Evolutionary conservation across 805 yeast species (phyloP).

Genomic region (Helenozyma baotianmanensis): DNA sequence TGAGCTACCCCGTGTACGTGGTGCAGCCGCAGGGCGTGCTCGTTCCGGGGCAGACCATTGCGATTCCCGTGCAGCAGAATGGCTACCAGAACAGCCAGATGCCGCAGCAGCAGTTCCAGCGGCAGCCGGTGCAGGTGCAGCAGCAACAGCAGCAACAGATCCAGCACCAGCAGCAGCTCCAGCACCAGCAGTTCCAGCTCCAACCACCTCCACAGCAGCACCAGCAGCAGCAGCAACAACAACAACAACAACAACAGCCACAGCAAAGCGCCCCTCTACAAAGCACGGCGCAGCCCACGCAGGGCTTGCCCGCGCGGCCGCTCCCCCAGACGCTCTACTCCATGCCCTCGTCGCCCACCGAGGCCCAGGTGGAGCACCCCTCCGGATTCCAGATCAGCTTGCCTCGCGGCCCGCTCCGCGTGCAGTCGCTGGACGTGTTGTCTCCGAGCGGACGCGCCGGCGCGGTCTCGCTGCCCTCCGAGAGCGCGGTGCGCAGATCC

Average conservation of each 20-base stretch:
- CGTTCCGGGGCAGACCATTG: conserved; percentile 8
- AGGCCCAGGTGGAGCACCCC: too few relatives aligned
- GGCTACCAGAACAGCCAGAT: neutral
- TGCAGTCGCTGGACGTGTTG: conserved; percentile 15
- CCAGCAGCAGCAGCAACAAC: neutral
- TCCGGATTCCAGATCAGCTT: conserved; percentile 1
- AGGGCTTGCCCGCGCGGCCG: too few relatives aligned
- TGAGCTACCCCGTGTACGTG: conserved; percentile 34
- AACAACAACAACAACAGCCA: neutral
- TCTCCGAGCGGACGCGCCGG: conserved; percentile 7
- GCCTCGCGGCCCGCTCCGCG: conserved; percentile 1
- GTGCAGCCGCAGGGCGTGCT: conserved; percentile 18
- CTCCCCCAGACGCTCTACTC: conserved; percentile 17
- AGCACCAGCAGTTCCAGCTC: conserved; percentile 1
- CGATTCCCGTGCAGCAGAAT: conserved; percentile 7
- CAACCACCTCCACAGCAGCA: neutral
- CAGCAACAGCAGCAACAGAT: neutral
- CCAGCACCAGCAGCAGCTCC: neutral
- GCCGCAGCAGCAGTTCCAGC: conserved; percentile 3
- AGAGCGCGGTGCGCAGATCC: conserved; percentile 5
- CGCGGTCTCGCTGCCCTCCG: neutral
- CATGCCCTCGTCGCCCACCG: conserved; percentile 27
- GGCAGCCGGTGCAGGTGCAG: conserved; percentile 1
- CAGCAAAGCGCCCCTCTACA: too few relatives aligned
- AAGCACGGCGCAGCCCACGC: too few relatives aligned